Percentiles rank a stretch among this genome's conserved stretches.
Evolutionary conservation across 2,329 filamentous ascomycete species (phyloP).

Genomic region (Pyrenophora seminiperda): DNA sequence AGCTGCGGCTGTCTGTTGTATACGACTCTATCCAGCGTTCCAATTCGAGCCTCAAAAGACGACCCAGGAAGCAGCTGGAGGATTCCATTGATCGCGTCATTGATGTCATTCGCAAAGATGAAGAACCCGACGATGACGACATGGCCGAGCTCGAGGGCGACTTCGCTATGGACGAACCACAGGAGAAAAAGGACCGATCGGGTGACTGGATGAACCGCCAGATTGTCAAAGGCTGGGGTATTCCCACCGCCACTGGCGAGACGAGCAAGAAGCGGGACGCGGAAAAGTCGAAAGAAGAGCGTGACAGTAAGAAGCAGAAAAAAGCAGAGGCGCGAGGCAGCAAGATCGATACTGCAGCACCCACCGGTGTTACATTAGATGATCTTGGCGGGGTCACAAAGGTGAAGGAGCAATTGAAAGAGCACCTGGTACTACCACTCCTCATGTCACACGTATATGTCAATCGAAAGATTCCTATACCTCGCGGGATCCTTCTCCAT

Average conservation of each 20-base stretch:
- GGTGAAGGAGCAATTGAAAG: slow-evolving; percentile 70
- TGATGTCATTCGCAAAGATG: slow-evolving; percentile 70
- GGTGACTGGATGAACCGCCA: slow-evolving; percentile 69
- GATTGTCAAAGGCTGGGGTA: slow-evolving; percentile 64
- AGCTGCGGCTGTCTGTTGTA: slow-evolving; percentile 64
- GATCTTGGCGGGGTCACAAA: slow-evolving; percentile 79
- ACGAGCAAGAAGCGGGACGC: slow-evolving; percentile 52
- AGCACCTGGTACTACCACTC: slow-evolving; percentile 75
- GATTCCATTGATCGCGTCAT: slow-evolving; percentile 85
- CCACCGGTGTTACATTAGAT: slow-evolving; percentile 68
- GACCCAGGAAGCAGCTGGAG: slow-evolving; percentile 80
- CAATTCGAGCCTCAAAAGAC: slow-evolving; percentile 83
- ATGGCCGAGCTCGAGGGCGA: slow-evolving; percentile 54
- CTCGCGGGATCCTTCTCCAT: slow-evolving; percentile 77
- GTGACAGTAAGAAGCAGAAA: slow-evolving; percentile 69
- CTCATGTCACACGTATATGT: slow-evolving; percentile 69
- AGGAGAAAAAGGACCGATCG: slow-evolving; percentile 26
- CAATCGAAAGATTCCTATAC: slow-evolving; percentile 69
- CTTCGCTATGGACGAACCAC: slow-evolving; percentile 34
- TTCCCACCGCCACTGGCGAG: slow-evolving; percentile 35
- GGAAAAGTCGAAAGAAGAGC: slow-evolving; percentile 65
- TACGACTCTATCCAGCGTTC: slow-evolving; percentile 83
- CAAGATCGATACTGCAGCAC: slow-evolving; percentile 66
- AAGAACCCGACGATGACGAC: slow-evolving; percentile 59
- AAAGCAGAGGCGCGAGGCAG: slow-evolving; percentile 40